Percentiles rank a stretch among this genome's conserved stretches.
Conservation (phyloP, 2,329 filamentous ascomycete species). For the Rhynchosporium agropyri region DNA sequence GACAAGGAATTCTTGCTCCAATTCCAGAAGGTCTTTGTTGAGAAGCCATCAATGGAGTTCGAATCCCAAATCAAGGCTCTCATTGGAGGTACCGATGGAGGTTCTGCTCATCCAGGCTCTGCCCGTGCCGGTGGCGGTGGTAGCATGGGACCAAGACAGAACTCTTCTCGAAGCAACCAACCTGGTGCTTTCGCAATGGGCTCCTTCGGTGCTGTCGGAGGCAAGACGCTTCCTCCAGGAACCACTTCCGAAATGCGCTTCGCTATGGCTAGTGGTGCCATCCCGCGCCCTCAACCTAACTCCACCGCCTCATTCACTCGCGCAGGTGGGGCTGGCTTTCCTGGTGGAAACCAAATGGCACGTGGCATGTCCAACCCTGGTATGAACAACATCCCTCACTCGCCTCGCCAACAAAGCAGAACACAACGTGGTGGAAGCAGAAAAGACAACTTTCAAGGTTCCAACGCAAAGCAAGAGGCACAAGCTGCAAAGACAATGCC, state of each 20-base stretch:
- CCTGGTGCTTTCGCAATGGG: conserved; percentile 67
- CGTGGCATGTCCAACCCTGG: conserved; percentile 64
- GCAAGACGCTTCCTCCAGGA: conserved; percentile 68
- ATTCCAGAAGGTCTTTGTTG: conserved; percentile 94
- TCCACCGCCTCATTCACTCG: conserved; percentile 64
- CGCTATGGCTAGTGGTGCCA: conserved; percentile 58
- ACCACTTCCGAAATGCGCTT: conserved; percentile 81
- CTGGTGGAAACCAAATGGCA: conserved; percentile 62
- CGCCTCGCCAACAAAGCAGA: conserved; percentile 67
- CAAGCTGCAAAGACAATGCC: conserved; percentile 87
- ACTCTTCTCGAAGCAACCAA: conserved; percentile 55
- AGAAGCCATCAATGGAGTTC: conserved; percentile 95
- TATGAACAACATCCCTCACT: conserved; percentile 65
- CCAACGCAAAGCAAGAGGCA: conserved; percentile 57
- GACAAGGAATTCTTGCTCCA: conserved; percentile 94
- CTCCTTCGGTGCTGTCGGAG: conserved; percentile 58
- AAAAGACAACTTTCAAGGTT: conserved; percentile 49
- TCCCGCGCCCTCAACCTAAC: conserved; percentile 54
- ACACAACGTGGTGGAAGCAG: conserved; percentile 66
- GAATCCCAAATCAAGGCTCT: conserved; percentile 84
- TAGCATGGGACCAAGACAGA: conserved; percentile 51
- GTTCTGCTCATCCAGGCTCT: conserved; percentile 63
- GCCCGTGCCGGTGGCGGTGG: conserved; percentile 56
- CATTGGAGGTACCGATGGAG: conserved; percentile 75
- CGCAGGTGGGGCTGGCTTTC: conserved; percentile 61